phyloP scores from a whole-genome alignment of 768 basidiomycete species.

The Boletus sp. region DNA sequence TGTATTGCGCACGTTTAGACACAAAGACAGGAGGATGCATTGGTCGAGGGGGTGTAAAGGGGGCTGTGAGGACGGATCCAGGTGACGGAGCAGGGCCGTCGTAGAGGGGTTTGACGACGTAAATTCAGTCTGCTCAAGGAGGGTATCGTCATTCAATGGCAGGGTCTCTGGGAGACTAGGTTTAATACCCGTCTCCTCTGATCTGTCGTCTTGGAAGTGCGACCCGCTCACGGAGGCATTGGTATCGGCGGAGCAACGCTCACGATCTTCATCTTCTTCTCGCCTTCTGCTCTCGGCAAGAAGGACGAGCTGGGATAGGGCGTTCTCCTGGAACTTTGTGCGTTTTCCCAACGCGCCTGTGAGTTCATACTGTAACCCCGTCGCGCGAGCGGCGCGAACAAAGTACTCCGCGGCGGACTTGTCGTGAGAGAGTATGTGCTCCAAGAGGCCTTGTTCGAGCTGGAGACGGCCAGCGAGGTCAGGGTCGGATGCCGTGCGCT shows the following conservation, averaged over 20 bases:
- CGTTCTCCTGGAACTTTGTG: slow-evolving; percentile 88
- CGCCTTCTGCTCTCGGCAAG: slow-evolving; percentile 79
- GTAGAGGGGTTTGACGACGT: slow-evolving; percentile 63
- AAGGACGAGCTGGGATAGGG: slow-evolving; percentile 86
- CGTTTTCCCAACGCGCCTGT: slow-evolving; percentile 91
- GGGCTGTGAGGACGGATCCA: slow-evolving; percentile 83
- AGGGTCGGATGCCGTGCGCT: slow-evolving; percentile 45
- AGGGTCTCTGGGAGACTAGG: slow-evolving; percentile 69
- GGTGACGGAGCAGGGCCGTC: slow-evolving; percentile 53
- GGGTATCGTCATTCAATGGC: slow-evolving; percentile 89
- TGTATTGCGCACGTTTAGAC: slow-evolving; percentile 85
- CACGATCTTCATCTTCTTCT: slow-evolving; percentile 19
- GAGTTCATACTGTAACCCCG: slow-evolving; percentile 82
- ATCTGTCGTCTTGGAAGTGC: slow-evolving; percentile 3
- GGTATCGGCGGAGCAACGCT: slow-evolving; percentile 6
- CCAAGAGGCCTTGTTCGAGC: slow-evolving; percentile 75
- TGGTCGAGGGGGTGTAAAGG: slow-evolving; percentile 91
- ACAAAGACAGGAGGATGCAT: slow-evolving; percentile 85
- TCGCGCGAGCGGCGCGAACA: slow-evolving; percentile 69
- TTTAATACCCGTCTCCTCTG: background rate
- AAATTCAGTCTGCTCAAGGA: slow-evolving; percentile 91
- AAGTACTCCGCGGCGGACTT: slow-evolving; percentile 75
- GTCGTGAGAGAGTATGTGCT: slow-evolving; percentile 75
- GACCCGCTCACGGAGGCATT: slow-evolving; percentile 3
- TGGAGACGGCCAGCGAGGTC: slow-evolving; percentile 66